Evolutionary conservation across 768 basidiomycete species (phyloP).

Genomic region (Boletellus emodensis): DNA sequence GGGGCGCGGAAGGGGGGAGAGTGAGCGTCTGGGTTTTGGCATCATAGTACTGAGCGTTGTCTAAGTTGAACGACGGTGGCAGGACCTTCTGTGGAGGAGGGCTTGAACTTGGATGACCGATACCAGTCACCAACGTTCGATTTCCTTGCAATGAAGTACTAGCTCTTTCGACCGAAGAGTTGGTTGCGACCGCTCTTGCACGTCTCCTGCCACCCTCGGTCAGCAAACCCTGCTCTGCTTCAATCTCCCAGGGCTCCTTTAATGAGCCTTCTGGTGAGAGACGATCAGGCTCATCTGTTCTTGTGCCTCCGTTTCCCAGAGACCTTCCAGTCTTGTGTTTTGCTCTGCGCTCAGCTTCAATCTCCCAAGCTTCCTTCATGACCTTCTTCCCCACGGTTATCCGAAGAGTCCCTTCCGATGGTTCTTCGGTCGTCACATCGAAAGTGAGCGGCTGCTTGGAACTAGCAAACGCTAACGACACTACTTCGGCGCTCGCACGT

Average conservation of each 20-base stretch:
- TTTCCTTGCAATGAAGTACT: conserved; percentile 14
- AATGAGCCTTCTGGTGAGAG: conserved; percentile 29
- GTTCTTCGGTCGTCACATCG: conserved; percentile 51
- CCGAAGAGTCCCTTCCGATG: conserved; percentile 47
- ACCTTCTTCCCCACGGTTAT: conserved; percentile 68
- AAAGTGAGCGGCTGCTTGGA: conserved; percentile 52
- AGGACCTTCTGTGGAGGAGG: conserved; percentile 21
- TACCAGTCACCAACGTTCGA: conserved; percentile 13
- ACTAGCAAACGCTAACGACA: conserved; percentile 42
- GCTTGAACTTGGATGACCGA: conserved; percentile 23
- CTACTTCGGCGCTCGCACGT: conserved; percentile 44
- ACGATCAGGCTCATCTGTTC: not conserved
- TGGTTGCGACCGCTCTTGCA: conserved; percentile 43
- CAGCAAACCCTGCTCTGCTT: conserved; percentile 68
- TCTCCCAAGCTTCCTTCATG: conserved; percentile 73
- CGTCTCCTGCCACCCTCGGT: conserved; percentile 72
- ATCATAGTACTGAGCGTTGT: conserved; percentile 58
- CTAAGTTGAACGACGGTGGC: conserved; percentile 32
- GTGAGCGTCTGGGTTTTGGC: conserved; percentile 53
- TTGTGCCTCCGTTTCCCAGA: conserved; percentile 16
- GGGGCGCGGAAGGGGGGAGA: conserved; percentile 58
- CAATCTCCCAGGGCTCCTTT: conserved; percentile 79
- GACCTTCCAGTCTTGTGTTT: conserved; percentile 39
- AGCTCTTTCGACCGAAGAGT: conserved; percentile 19
- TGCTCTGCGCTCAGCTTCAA: conserved; percentile 60